Base-by-base conservation (phyloP, 2,329 filamentous ascomycete species). In the Fusarium neocosmosporiellum region DNA sequence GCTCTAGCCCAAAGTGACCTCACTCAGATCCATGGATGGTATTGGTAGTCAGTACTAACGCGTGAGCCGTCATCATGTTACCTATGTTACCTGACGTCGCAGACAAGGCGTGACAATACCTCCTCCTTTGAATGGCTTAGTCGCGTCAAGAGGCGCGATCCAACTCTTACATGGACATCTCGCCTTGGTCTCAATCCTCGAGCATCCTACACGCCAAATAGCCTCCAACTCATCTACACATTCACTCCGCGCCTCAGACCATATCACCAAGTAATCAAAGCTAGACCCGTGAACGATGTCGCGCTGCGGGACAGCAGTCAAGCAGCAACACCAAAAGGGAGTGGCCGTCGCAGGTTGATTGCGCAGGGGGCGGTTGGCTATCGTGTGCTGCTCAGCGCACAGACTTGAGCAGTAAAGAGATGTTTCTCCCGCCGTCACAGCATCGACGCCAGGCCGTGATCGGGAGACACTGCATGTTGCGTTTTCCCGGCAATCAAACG, bases 271-370 rank as follows among this genome's bases (percentile, higher is more conserved):
- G 57, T 24, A 55, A 69, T 67, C 59, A 43, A 63, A 31, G n/a
- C 65, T 46, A 62, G 68, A 33, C 61, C 63, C 11, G 50, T 59
- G 62, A 53, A 36, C 43, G n/a, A 60, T 24, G 50, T 61, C 46
- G 55, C 59, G 37, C 41, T 27, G 22, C 27, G 59, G 41, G 43
- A 63, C 10, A 14, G n/a, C 34, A 20, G 39, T 16, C n/a, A 22
- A 41, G 29, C 37, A 29, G 13, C 57, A 60, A 20, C 27, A 24
- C 58, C 39, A 60, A 43, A 61, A 57, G 50, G 31, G 55, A 43
- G 48, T 74, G 16, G 58, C 64, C 59, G 55, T 59, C 53, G 67
- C 71, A 74, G 50, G 65, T 58, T 74, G 59, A 74, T 73, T 73
- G 36, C 58, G 37, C 68, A 72, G 68, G 71, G 50, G 57, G 43